phyloP scores from a whole-genome alignment of 2,329 filamentous ascomycete species.

The Monosporascus sp. region DNA sequence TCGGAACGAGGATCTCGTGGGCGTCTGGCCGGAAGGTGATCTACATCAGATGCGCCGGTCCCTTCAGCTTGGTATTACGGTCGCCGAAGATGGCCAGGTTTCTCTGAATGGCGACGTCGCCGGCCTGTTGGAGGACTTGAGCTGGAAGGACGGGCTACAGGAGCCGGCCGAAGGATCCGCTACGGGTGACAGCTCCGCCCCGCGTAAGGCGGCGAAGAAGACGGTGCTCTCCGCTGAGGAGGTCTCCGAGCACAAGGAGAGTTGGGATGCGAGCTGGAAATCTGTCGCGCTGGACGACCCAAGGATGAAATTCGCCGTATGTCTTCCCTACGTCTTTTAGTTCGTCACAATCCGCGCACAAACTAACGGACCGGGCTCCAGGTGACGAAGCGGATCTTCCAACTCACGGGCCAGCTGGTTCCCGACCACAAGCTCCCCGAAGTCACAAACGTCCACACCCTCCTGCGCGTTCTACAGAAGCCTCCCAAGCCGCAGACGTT shows the following conservation, averaged over 20 bases:
- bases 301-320: slow-evolving; percentile 68
- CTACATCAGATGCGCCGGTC: slow-evolving; percentile 27
- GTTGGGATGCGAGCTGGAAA: slow-evolving; percentile 55
- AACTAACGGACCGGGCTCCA: slow-evolving; percentile 29
- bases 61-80: slow-evolving; percentile 33
- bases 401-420: slow-evolving; percentile 73
- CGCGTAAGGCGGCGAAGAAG: not conserved
- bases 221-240: slow-evolving; percentile 30
- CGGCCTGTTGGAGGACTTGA: slow-evolving; percentile 29
- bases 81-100: slow-evolving; percentile 34
- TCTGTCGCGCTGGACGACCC: slow-evolving; percentile 51
- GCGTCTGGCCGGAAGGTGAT: slow-evolving; percentile 20
- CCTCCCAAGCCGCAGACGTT: slow-evolving; percentile 59
- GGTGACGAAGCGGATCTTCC: slow-evolving; percentile 76
- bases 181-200: not conserved
- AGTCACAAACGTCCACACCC: slow-evolving; percentile 47
- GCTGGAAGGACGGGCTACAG: slow-evolving; percentile 19
- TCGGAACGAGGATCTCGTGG: slow-evolving; percentile 17
- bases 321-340: slow-evolving; percentile 25
- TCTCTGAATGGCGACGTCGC: slow-evolving; percentile 33
- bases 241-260: slow-evolving; percentile 36
- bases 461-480: slow-evolving; percentile 50
- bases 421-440: slow-evolving; percentile 63
- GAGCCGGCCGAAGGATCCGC: no score
- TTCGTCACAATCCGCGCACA: not conserved